phyloP scores from a whole-genome alignment of 805 yeast genomes.

The Wickerhamiella qilinensis region DNA sequence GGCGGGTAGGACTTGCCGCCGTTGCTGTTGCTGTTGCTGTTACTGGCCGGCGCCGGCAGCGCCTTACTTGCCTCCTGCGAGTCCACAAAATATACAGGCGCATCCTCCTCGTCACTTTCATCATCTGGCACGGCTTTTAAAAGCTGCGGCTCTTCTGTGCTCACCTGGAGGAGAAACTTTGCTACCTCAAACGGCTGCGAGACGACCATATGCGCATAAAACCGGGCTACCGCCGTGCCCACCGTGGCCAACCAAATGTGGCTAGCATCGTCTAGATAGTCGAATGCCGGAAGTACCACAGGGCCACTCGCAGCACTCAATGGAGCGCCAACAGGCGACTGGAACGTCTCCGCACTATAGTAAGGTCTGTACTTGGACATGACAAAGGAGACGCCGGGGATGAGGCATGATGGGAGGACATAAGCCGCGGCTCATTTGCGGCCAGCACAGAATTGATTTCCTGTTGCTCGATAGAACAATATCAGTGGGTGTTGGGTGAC shows the following conservation, averaged over 20 bases:
- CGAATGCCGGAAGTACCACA: constrained; percentile 12
- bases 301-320: constrained; percentile 3
- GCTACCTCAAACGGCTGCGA: constrained; percentile 85
- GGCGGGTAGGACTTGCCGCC: constrained; percentile 1
- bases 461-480: too few relatives aligned
- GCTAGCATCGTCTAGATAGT: constrained; percentile 21
- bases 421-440: too few relatives aligned
- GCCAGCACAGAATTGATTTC: too few relatives aligned
- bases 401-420: neutral
- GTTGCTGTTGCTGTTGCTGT: too few relatives aligned
- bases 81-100: constrained; percentile 27
- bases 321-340: constrained; percentile 26
- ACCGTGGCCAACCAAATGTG: constrained; percentile 41
- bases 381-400: neutral
- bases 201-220: constrained; percentile 50
- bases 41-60: constrained; percentile 2
- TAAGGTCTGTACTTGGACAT: constrained; percentile 40
- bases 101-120: constrained; percentile 13
- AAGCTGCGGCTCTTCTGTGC: constrained; percentile 23
- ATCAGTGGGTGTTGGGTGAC: too few relatives aligned
- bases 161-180: constrained; percentile 64
- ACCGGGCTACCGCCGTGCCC: constrained; percentile 43
- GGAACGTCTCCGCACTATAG: constrained; percentile 49
- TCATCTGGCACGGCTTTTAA: constrained; percentile 5
- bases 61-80: constrained; percentile 1